Conservation (phyloP, 2,329 filamentous ascomycete species). For the Colletotrichum sp. region DNA sequence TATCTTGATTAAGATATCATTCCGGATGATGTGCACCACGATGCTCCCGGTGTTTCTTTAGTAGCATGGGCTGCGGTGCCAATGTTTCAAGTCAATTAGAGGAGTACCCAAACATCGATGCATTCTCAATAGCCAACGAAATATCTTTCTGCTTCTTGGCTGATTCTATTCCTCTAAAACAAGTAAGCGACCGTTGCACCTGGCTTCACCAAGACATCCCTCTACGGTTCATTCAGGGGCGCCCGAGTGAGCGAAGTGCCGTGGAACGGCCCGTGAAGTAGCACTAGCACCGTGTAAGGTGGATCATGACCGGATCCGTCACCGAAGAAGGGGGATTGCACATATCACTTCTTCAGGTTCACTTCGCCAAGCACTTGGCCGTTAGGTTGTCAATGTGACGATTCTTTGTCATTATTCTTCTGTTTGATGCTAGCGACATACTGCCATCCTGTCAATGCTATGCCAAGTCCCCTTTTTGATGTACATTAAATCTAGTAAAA, state of each 20-base stretch:
- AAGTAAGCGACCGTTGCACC: background rate
- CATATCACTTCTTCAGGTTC: background rate
- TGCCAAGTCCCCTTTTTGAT: background rate
- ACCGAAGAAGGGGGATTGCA: too few relatives aligned
- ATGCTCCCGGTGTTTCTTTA: background rate
- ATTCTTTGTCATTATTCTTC: background rate
- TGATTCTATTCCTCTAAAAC: background rate
- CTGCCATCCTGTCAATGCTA: background rate
- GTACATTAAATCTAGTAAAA: constrained; percentile 13
- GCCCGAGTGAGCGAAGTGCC: background rate
- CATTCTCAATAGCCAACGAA: background rate
- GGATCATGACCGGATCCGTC: background rate
- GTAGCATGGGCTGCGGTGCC: background rate
- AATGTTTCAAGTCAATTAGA: background rate
- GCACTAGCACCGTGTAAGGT: background rate
- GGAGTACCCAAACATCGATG: background rate
- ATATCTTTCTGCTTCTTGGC: background rate
- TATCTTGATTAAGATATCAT: background rate
- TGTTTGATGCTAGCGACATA: background rate
- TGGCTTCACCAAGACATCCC: background rate
- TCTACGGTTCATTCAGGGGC: background rate
- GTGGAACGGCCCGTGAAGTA: background rate
- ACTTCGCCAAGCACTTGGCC: background rate
- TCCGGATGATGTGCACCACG: background rate
- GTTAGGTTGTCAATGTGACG: background rate